These are phyloP conservation scores for Cercospora janseana DNA, from an alignment of 2,329 filamentous ascomycete species.

Conservation along the genomic window DNA sequence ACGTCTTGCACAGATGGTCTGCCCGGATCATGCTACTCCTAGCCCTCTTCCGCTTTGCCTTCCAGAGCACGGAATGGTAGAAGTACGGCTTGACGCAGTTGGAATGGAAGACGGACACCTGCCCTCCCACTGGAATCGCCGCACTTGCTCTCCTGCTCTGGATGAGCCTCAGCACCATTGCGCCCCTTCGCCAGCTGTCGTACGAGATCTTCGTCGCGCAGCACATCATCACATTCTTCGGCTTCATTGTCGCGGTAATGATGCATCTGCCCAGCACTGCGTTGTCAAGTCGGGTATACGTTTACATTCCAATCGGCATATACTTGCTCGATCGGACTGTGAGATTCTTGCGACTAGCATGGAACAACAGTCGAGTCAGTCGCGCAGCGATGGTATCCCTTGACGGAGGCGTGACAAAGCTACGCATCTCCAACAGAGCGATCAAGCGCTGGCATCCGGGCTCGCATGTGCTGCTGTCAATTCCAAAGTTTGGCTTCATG, in stretches of 20 bases:
- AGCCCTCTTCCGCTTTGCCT: slow-evolving; percentile 35
- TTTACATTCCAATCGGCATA: slow-evolving; percentile 32
- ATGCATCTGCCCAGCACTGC: slow-evolving; percentile 38
- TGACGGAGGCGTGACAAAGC: slow-evolving; percentile 39
- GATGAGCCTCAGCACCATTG: slow-evolving; percentile 33
- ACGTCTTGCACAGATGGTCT: slow-evolving; percentile 40
- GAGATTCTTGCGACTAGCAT: slow-evolving; percentile 33
- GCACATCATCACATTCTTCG: slow-evolving; percentile 42
- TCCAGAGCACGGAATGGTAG: slow-evolving; percentile 30
- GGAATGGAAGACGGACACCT: slow-evolving; percentile 30
- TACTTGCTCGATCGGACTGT: slow-evolving; percentile 33
- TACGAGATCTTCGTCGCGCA: slow-evolving; percentile 38
- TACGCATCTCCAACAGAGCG: slow-evolving; percentile 37
- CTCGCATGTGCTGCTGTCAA: slow-evolving; percentile 30
- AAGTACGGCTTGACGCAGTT: slow-evolving; percentile 27
- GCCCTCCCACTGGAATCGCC: slow-evolving; percentile 33
- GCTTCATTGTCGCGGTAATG: slow-evolving; percentile 39
- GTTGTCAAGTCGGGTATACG: slow-evolving; percentile 30
- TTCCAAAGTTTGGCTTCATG: slow-evolving; percentile 30
- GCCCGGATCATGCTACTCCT: slow-evolving; percentile 35
- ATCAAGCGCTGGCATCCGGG: slow-evolving; percentile 41
- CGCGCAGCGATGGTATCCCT: slow-evolving; percentile 29
- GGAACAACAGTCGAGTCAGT: slow-evolving; percentile 37
- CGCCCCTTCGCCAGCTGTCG: slow-evolving; percentile 28
- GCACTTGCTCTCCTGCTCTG: slow-evolving; percentile 33